Conservation (phyloP, 163 green algal genomes). For the Prototheca wickerhamii region DNA sequence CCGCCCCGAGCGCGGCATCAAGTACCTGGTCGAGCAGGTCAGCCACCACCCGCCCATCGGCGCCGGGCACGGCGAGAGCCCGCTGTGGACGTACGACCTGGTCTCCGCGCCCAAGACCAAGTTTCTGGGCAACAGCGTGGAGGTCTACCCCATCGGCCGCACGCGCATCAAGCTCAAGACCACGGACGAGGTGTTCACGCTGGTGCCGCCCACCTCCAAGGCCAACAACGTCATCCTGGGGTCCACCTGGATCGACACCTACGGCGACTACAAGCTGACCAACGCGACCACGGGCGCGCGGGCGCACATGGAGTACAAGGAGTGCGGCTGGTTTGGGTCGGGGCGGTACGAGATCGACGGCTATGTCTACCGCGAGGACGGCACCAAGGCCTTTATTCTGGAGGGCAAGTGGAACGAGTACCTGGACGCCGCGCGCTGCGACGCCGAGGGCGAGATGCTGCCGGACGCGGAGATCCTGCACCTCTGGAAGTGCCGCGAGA, state of each 20-base stretch:
- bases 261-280: slow-evolving; percentile 67
- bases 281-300: slow-evolving; percentile 68
- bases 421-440: slow-evolving; percentile 63
- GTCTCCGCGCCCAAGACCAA: slow-evolving; percentile 91
- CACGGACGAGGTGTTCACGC: slow-evolving; percentile 69
- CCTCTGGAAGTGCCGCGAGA: slow-evolving; percentile 69
- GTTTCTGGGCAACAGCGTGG: slow-evolving; percentile 94
- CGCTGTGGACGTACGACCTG: slow-evolving; percentile 84
- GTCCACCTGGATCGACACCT: slow-evolving; percentile 77
- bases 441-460: slow-evolving; percentile 50
- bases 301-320: slow-evolving; percentile 72
- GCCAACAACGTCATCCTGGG: slow-evolving; percentile 91
- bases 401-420: slow-evolving; percentile 82
- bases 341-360: slow-evolving; percentile 64
- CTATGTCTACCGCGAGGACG: slow-evolving; percentile 37
- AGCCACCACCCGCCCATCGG: slow-evolving; percentile 89
- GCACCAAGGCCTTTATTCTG: slow-evolving; percentile 42
- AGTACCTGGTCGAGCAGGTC: slow-evolving; percentile 91
- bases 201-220: slow-evolving; percentile 83
- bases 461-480: slow-evolving; percentile 32
- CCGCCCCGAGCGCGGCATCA: slow-evolving; percentile 47
- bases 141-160: slow-evolving; percentile 84
- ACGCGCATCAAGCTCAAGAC: slow-evolving; percentile 70
- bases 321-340: slow-evolving; percentile 80
- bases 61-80: slow-evolving; percentile 76